phyloP scores from a whole-genome alignment of 495 filamentous ascomycete species.

The Trichoderma orchidacearum region DNA sequence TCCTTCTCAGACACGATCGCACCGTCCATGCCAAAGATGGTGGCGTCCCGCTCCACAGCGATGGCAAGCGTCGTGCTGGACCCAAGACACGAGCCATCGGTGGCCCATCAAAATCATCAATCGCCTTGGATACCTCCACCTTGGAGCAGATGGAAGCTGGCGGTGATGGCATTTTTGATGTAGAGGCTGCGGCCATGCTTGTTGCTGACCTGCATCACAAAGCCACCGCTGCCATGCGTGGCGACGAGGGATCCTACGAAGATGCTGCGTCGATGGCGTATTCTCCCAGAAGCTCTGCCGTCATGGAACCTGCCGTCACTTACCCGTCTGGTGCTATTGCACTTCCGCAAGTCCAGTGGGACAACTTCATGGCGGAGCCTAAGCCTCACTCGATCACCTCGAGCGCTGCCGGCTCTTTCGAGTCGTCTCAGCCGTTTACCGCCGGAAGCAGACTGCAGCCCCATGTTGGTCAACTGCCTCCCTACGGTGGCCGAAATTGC shows the following conservation, averaged over 20 bases:
- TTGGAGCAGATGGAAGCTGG: slow-evolving; percentile 91
- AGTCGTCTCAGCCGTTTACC: slow-evolving; percentile 47
- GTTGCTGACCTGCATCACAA: slow-evolving; percentile 98
- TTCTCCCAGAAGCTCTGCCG: slow-evolving; percentile 50
- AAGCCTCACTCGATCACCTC: slow-evolving; percentile 57
- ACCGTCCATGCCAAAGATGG: slow-evolving; percentile 99
- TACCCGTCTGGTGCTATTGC: slow-evolving; percentile 64
- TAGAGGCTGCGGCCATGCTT: slow-evolving; percentile 97
- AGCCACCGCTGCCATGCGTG: slow-evolving; percentile 70
- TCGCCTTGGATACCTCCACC: slow-evolving; percentile 74
- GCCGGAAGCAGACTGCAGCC: slow-evolving; percentile 37
- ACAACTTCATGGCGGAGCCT: slow-evolving; percentile 58
- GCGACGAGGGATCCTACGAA: slow-evolving; percentile 42
- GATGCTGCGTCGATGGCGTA: slow-evolving; percentile 58
- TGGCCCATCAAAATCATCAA: slow-evolving; percentile 64
- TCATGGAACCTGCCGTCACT: slow-evolving; percentile 56
- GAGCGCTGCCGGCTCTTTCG: slow-evolving; percentile 50
- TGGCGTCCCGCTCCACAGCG: slow-evolving; percentile 85
- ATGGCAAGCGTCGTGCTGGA: slow-evolving; percentile 76
- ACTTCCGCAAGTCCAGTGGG: slow-evolving; percentile 62
- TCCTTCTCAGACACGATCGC: slow-evolving; percentile 91
- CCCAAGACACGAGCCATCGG: slow-evolving; percentile 52
- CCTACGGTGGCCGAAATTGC: slow-evolving; percentile 52
- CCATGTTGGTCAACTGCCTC: slow-evolving; percentile 45
- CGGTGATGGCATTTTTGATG: slow-evolving; percentile 89